Evolutionary conservation across 176 grass and related monocot species (phyloP).

Genomic region (Elaeis guineensis): DNA sequence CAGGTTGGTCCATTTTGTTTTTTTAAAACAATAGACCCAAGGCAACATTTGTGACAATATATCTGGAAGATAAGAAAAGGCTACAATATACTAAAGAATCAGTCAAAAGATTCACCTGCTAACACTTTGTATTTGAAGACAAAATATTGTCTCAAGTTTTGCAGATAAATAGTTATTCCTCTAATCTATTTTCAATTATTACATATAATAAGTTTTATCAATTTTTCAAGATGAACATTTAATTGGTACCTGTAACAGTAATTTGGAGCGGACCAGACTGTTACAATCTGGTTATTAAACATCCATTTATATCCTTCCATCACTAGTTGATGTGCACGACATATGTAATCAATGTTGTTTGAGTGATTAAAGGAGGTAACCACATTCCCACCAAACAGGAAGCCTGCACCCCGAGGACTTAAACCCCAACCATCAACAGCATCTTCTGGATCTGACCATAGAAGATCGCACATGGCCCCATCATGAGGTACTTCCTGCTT

Average conservation of each 20-base stretch:
- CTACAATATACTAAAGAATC: no score
- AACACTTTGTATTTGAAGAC: no score
- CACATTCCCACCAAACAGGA: conserved; percentile 85
- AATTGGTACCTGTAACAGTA: conserved; percentile 90
- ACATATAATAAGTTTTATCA: no score
- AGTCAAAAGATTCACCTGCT: no score
- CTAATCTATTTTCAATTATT: no score
- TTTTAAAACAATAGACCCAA: no score
- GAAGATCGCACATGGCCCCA: conserved; percentile 97
- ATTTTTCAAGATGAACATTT: conserved; percentile 4
- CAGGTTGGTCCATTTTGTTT: no score
- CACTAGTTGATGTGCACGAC: conserved; percentile 92
- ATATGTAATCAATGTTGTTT: conserved; percentile 98
- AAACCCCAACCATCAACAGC: conserved; percentile 89
- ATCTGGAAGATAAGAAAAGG: no score
- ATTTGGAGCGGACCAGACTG: conserved; percentile 98
- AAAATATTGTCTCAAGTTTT: no score
- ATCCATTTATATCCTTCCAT: conserved; percentile 99
- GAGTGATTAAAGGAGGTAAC: conserved; percentile 82
- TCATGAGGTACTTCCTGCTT: conserved; percentile 99
- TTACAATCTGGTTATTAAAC: conserved; percentile 97
- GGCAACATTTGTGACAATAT: no score
- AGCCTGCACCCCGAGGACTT: conserved; percentile 94
- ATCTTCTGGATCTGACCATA: conserved; percentile 98
- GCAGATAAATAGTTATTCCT: no score